Conservation (phyloP, 108 stramenopile species). For the Cyclotella baltica region DNA sequence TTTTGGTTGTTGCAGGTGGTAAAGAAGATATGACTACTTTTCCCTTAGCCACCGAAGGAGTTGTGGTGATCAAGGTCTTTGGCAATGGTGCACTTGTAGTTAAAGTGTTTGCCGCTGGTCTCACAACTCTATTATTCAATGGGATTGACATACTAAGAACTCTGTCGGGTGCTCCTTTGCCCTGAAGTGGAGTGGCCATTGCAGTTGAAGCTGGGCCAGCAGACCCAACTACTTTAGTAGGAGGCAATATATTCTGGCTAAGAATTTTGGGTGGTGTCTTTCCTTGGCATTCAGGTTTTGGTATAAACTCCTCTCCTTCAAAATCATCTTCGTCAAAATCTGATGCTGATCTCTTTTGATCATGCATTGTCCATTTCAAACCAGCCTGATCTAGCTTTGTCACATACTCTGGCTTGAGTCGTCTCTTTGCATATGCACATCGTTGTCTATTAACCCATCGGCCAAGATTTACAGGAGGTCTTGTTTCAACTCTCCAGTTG, state of each 20-base stretch:
- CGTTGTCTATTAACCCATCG: conserved; percentile 91
- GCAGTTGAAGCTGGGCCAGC: too few species aligned
- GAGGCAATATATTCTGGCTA: too few species aligned
- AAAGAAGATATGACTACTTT: neutral
- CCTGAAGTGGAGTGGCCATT: too few species aligned
- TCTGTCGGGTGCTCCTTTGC: neutral
- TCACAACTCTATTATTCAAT: neutral
- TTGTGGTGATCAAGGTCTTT: neutral
- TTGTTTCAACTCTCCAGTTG: conserved; percentile 71
- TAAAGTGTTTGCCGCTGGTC: neutral
- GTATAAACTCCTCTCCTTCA: conserved; percentile 27
- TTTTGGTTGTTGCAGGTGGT: neutral
- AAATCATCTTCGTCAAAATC: conserved; percentile 16
- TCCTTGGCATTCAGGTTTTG: conserved; percentile 3
- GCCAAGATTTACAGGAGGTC: conserved; percentile 79
- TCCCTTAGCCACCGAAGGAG: neutral
- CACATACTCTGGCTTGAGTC: conserved; percentile 83
- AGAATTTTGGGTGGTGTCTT: too few species aligned
- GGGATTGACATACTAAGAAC: neutral
- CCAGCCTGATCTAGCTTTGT: conserved; percentile 72
- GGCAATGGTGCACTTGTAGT: neutral
- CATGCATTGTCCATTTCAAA: conserved; percentile 70
- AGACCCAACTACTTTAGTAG: too few species aligned
- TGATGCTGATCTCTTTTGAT: conserved; percentile 14
- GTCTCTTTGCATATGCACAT: conserved; percentile 76